Evolutionary conservation across 1,284 basidiomycete species (phyloP).

Genomic region (Papiliotrema nemorosa): DNA sequence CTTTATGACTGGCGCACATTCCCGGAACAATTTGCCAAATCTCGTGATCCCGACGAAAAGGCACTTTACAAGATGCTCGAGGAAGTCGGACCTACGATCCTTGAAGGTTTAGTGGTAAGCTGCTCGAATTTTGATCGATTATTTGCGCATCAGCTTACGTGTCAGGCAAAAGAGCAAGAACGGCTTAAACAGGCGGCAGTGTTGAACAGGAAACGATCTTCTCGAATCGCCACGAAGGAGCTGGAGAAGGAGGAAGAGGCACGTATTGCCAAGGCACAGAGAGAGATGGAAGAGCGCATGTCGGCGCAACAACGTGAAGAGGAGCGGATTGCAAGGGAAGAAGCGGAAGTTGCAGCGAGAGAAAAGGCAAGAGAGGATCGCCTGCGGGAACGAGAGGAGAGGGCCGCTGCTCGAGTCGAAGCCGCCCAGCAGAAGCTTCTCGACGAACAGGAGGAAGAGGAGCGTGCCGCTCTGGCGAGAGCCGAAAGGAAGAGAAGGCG

Average conservation of each 20-base stretch:
- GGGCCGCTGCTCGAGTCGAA: slow-evolving; percentile 50
- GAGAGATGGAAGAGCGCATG: slow-evolving; percentile 52
- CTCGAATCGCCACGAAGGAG: slow-evolving; percentile 53
- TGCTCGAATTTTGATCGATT: background rate
- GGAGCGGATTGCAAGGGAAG: slow-evolving; percentile 29
- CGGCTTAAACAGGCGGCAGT: slow-evolving; percentile 49
- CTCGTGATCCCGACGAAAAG: slow-evolving; percentile 53
- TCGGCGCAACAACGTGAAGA: slow-evolving; percentile 47
- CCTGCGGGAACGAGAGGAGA: slow-evolving; percentile 48
- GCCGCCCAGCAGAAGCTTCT: slow-evolving; percentile 43
- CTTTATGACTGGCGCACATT: slow-evolving; percentile 53
- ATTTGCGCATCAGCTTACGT: background rate
- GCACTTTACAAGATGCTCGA: slow-evolving; percentile 51
- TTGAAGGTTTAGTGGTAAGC: slow-evolving; percentile 48
- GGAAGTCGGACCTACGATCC: slow-evolving; percentile 50
- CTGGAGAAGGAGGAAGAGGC: slow-evolving; percentile 51
- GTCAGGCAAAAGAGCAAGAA: slow-evolving; percentile 45
- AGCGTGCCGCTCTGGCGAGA: slow-evolving; percentile 43
- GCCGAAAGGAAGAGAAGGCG: slow-evolving; percentile 38
- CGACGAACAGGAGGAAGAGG: slow-evolving; percentile 36
- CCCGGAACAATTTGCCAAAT: slow-evolving; percentile 51
- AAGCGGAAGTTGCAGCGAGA: slow-evolving; percentile 35
- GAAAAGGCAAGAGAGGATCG: slow-evolving; percentile 51
- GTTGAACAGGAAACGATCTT: slow-evolving; percentile 53
- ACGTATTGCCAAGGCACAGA: slow-evolving; percentile 45